phyloP scores from a whole-genome alignment of 805 yeast genomes.

The Sporopachydermia lactativora region DNA sequence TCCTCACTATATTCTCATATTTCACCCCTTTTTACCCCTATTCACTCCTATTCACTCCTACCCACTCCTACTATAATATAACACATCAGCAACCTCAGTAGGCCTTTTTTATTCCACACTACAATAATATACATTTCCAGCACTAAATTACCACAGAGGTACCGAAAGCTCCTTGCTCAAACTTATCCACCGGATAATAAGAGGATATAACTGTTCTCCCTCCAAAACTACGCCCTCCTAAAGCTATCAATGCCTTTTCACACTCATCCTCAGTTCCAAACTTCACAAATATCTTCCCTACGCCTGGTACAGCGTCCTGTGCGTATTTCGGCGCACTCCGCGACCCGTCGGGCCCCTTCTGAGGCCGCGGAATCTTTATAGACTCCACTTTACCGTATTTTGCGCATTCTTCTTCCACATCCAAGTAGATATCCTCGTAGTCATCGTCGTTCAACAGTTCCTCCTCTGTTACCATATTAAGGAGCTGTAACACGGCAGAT shows the following conservation, averaged over 20 bases:
- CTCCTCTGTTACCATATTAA: slow-evolving; percentile 51
- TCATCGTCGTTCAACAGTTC: slow-evolving; percentile 41
- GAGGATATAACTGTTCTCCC: slow-evolving; percentile 58
- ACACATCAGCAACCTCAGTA: too few relatives aligned
- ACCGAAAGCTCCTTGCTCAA: slow-evolving; percentile 23
- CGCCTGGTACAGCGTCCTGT: slow-evolving; percentile 36
- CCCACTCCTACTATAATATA: too few relatives aligned
- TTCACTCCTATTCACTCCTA: too few relatives aligned
- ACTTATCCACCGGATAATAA: slow-evolving; percentile 47
- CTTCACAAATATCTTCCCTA: slow-evolving; percentile 62
- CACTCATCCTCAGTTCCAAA: slow-evolving; percentile 41
- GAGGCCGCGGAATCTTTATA: slow-evolving; percentile 51
- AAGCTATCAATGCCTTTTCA: slow-evolving; percentile 33
- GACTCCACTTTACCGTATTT: slow-evolving; percentile 36
- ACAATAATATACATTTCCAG: slow-evolving; percentile 4
- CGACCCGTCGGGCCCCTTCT: slow-evolving; percentile 21
- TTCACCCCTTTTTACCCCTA: too few relatives aligned
- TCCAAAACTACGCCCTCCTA: slow-evolving; percentile 55
- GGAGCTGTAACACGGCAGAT: slow-evolving; percentile 43
- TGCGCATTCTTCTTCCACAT: slow-evolving; percentile 36
- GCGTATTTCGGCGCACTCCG: too few relatives aligned
- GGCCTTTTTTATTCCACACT: not conserved
- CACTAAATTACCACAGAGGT: slow-evolving; percentile 9
- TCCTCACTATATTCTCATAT: too few relatives aligned
- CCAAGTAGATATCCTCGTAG: slow-evolving; percentile 34